Percentiles rank a stretch among this genome's conserved stretches.
phyloP scores from a whole-genome alignment of 768 basidiomycete genomes.

The Suillus clintonianus region DNA sequence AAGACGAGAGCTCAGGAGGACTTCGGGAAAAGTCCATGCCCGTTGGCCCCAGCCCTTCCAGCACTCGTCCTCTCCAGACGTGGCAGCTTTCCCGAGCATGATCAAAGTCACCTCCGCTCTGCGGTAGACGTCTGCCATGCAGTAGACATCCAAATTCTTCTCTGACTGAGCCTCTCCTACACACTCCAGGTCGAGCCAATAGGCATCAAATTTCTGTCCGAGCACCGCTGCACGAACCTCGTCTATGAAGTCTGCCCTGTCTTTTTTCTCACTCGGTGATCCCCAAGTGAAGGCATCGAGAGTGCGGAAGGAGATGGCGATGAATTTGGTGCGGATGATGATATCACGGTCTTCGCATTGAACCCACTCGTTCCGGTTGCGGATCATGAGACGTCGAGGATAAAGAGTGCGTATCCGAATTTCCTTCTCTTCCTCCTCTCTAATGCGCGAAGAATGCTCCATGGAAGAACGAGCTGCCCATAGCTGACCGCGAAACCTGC shows the following conservation, averaged over 20 bases:
- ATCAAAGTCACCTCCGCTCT: slow-evolving; percentile 14
- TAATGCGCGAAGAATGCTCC: slow-evolving; percentile 12
- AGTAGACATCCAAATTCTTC: slow-evolving; percentile 15
- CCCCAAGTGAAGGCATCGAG: slow-evolving; percentile 7
- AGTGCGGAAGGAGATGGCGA: slow-evolving; percentile 17
- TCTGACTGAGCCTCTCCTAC: slow-evolving; percentile 11
- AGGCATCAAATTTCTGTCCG: slow-evolving; percentile 9
- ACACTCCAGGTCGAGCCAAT: slow-evolving; percentile 22
- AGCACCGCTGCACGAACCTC: slow-evolving; percentile 8
- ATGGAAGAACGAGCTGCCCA: slow-evolving; percentile 19
- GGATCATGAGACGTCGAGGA: slow-evolving; percentile 13
- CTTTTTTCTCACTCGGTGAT: not conserved
- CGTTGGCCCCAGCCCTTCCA: too few species aligned
- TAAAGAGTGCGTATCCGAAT: slow-evolving; percentile 10
- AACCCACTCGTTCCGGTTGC: slow-evolving; percentile 2
- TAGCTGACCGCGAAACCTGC: slow-evolving; percentile 14
- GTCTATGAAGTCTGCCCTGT: slow-evolving; percentile 8
- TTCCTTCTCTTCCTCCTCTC: not conserved
- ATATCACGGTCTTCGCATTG: not conserved
- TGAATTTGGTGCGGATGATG: slow-evolving; percentile 9
- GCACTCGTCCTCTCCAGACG: too few species aligned
- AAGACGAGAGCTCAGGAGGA: slow-evolving; percentile 3
- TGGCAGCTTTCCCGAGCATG: slow-evolving; percentile 6
- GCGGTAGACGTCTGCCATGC: slow-evolving; percentile 20
- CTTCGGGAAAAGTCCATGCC: slow-evolving; percentile 9